phyloP scores from a whole-genome alignment of 2,329 filamentous ascomycete genomes.

The Hypomyces rosellus region DNA sequence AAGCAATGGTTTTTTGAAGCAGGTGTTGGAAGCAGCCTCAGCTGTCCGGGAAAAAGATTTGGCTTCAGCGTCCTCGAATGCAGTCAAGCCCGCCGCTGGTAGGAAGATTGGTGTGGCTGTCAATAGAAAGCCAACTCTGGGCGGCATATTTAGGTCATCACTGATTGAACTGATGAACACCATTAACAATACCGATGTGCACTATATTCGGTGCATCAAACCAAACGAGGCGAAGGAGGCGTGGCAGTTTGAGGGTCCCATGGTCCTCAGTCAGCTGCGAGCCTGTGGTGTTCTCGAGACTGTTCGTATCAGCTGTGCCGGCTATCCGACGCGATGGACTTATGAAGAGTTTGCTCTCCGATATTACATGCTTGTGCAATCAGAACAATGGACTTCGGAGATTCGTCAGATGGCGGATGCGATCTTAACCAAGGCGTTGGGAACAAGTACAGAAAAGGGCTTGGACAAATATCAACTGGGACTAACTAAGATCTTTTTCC shows the following conservation, averaged over 20 bases:
- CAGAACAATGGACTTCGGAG: conserved; percentile 83
- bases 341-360: conserved; percentile 96
- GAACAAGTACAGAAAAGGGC: conserved; percentile 65
- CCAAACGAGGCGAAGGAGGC: conserved; percentile 94
- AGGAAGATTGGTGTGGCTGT: conserved; percentile 87
- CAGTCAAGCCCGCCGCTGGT: conserved; percentile 74
- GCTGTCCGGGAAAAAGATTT: conserved; percentile 85
- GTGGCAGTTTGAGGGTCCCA: conserved; percentile 97
- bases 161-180: conserved; percentile 97
- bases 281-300: conserved; percentile 99
- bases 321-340: conserved; percentile 96
- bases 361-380: conserved; percentile 97
- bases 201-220: conserved; percentile 99
- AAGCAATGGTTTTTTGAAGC: conserved; percentile 74
- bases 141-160: conserved; percentile 97
- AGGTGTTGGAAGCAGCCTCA: conserved; percentile 79
- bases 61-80: conserved; percentile 55
- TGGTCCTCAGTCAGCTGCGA: conserved; percentile 94
- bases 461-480: conserved; percentile 95
- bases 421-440: conserved; percentile 83
- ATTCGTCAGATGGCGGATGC: conserved; percentile 91
- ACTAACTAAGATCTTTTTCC: conserved; percentile 98
- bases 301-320: conserved; percentile 92
- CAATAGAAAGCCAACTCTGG: conserved; percentile 92
- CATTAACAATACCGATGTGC: conserved; percentile 95